These are phyloP conservation scores for Suhomyces terraborum DNA, from an alignment of 1,139 yeast genomes.

Conservation along the genomic window DNA sequence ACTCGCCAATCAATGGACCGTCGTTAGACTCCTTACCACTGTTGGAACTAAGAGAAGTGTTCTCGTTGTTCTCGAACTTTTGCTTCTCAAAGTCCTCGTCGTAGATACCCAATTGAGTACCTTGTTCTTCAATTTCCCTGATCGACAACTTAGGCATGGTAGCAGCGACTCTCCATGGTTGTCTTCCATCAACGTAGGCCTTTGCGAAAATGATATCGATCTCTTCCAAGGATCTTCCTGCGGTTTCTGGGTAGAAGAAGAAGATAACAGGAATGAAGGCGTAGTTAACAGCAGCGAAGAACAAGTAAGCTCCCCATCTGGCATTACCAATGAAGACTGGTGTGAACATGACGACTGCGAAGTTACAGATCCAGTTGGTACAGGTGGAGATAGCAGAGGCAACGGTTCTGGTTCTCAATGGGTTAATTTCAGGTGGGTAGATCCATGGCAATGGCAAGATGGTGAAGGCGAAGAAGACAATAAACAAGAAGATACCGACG, in stretches of 20 bases:
- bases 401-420: constrained; percentile 60
- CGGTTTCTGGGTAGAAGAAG: constrained; percentile 37
- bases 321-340: constrained; percentile 51
- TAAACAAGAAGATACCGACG: constrained; percentile 32
- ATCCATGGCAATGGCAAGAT: constrained; percentile 52
- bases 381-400: constrained; percentile 52
- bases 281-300: constrained; percentile 30
- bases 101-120: constrained; percentile 48
- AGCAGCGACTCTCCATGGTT: constrained; percentile 54
- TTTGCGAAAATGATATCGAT: constrained; percentile 30
- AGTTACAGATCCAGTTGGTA: constrained; percentile 55
- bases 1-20: constrained; percentile 14
- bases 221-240: constrained; percentile 36
- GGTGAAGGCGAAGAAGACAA: constrained; percentile 32
- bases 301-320: constrained; percentile 45
- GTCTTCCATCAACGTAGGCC: constrained; percentile 47
- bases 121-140: constrained; percentile 51
- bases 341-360: constrained; percentile 55
- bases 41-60: constrained; percentile 27
- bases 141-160: constrained; percentile 48
- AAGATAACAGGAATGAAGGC: constrained; percentile 29
- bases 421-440: constrained; percentile 64
- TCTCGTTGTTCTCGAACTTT: constrained; percentile 34
- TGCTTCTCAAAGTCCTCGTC: constrained; percentile 42
- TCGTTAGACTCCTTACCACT: constrained; percentile 20